Percentiles rank a stretch among this genome's conserved stretches.
These are phyloP conservation scores for Xylogone sp. DNA, from an alignment of 2,329 filamentous ascomycete genomes.

Conservation along the genomic window DNA sequence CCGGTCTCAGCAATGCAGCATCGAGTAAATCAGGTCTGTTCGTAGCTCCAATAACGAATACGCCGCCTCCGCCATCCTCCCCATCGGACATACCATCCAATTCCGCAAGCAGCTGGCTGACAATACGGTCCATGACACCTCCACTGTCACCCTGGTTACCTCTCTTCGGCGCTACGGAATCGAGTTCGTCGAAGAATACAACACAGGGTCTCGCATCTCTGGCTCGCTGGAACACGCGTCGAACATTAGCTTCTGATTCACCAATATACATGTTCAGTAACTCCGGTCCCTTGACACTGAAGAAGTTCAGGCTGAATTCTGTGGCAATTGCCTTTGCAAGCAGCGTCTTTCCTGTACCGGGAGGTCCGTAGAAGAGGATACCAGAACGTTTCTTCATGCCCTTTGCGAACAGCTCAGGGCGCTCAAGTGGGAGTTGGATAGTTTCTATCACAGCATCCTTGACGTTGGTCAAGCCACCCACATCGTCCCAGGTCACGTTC, in stretches of 20 bases:
- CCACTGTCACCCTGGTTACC: conserved; percentile 97
- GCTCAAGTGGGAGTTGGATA: conserved; percentile 86
- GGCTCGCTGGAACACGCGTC: conserved; percentile 82
- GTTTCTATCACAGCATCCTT: conserved; percentile 98
- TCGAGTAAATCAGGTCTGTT: conserved; percentile 93
- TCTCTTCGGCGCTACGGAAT: conserved; percentile 91
- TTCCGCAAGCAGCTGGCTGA: conserved; percentile 90
- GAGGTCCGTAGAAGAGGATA: conserved; percentile 88
- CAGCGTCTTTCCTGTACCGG: conserved; percentile 89
- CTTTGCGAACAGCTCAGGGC: conserved; percentile 91
- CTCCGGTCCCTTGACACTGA: conserved; percentile 88
- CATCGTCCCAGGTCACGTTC: conserved; percentile 94
- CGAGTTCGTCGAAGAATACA: conserved; percentile 90
- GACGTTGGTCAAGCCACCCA: conserved; percentile 87
- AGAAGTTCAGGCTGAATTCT: conserved; percentile 92
- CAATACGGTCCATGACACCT: conserved; percentile 97
- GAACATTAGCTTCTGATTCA: conserved; percentile 88
- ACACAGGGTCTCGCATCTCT: conserved; percentile 83
- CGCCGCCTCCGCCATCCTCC: conserved; percentile 74
- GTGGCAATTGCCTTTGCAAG: conserved; percentile 90
- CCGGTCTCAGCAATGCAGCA: conserved; percentile 81
- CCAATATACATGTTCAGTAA: conserved; percentile 96
- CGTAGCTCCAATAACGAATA: conserved; percentile 95
- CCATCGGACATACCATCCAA: conserved; percentile 97
- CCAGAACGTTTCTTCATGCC: conserved; percentile 97